phyloP scores from a whole-genome alignment of 768 basidiomycete genomes.

The Phlebiopsis gigantea region DNA sequence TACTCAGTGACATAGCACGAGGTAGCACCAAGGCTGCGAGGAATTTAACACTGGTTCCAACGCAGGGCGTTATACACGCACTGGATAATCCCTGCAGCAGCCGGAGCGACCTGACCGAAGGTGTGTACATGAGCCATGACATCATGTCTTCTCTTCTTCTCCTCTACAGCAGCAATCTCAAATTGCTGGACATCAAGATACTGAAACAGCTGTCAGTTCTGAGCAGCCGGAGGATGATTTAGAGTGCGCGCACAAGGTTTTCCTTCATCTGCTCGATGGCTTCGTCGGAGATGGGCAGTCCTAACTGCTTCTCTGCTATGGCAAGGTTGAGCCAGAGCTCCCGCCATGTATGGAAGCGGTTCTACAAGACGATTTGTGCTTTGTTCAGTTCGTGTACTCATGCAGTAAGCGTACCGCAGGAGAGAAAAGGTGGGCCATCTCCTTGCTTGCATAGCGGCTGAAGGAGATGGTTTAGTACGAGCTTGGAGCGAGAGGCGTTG shows the following conservation, averaged over 20 bases:
- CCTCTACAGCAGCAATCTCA: slow-evolving; percentile 85
- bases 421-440: slow-evolving; percentile 98
- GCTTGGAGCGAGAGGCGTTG: not conserved
- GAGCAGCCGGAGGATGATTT: not conserved
- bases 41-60: not conserved
- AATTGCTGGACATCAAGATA: slow-evolving; percentile 86
- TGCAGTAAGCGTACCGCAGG: slow-evolving; percentile 56
- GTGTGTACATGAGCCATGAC: slow-evolving; percentile 99
- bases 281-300: slow-evolving; percentile 81
- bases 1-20: slow-evolving; percentile 99
- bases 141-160: slow-evolving; percentile 96
- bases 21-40: slow-evolving; percentile 79
- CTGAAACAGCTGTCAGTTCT: slow-evolving; percentile 33
- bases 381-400: not conserved
- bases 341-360: slow-evolving; percentile 93
- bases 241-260: slow-evolving; percentile 62
- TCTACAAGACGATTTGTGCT: slow-evolving; percentile 40
- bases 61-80: slow-evolving; percentile 27
- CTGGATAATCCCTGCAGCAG: slow-evolving; percentile 96
- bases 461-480: not conserved
- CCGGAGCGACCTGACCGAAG: slow-evolving; percentile 89
- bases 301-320: slow-evolving; percentile 93
- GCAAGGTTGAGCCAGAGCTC: slow-evolving; percentile 95
- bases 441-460: slow-evolving; percentile 98
- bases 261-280: slow-evolving; percentile 93